Base-by-base conservation (phyloP, 345 rosid species). In the Psidium guajava region DNA sequence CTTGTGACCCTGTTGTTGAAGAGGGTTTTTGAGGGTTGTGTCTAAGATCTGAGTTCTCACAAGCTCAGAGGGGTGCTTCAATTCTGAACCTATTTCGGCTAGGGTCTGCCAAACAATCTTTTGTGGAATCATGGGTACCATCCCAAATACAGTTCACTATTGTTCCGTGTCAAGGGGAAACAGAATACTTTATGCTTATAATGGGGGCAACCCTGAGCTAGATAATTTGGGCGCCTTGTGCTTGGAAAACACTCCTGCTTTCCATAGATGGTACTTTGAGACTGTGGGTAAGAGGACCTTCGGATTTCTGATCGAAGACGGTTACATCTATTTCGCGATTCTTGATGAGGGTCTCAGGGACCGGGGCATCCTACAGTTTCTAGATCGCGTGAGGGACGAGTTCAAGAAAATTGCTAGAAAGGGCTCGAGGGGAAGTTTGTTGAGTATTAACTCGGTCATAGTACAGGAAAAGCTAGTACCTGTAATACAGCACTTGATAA, bases 191-290 rank as follows among this genome's bases (percentile, higher is more conserved):
- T 94, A 94, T 88, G 89, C 90, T 42, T 90, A 94, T 87, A 90
- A 89, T 82, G 90, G 91, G 56, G 96, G 95, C 53, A 93, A 93
- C 85, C 91, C 85, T 32, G 91, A 89, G 82, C 90, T 91, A 84
- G 96, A 93, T 87, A 82, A 82, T 74, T 83, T 95, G 61, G 96
- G 95, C 15, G 86, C 90, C 16, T 83, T 95, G 91, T 93, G 93
- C 83, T 83, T 95, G 87, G 97, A 94, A 86, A 91, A 86, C 89
- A 84, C 89, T 83, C 98, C 98, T 8, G 87, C 91, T 14, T 96
- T 92, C 83, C 99, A 96, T 85, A 91, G 83, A 85, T 94, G 97
- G 97, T 96, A 96, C 87, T 93, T 93, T 58, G 99, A 95, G 91
- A 93, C 99, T 1, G 32, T 89, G 1, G 85, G 91, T 59, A 91